Base-by-base conservation (phyloP, 2,329 filamentous ascomycete species). In the Bipolaris zeicola region DNA sequence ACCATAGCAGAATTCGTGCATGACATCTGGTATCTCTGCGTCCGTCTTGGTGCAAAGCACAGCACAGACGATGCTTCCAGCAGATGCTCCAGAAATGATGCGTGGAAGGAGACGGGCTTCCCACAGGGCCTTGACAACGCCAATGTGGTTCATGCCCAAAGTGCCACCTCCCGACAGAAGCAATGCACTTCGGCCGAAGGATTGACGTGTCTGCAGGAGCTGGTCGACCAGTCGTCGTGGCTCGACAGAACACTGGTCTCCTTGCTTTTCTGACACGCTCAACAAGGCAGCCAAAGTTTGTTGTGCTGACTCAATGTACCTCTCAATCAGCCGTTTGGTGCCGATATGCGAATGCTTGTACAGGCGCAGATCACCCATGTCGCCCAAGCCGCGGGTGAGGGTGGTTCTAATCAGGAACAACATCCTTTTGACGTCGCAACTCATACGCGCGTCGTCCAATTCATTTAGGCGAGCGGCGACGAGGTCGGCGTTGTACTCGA, bases 81-180 rank as follows among this genome's bases (percentile, higher is more conserved):
- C 92, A 26, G 92, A 96, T 5, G 92, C 89, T 2, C 92, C 92
- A 0, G 91, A 96, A 49, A 96, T 91, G 71, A 96, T 93, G 44
- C 91, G 87, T 3, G 92, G 92, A 2, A 96, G 81, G 11, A 96
- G 81, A 6, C 85, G 84, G 3, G 85, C 83, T 68, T 95, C 87
- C 73, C 88, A 92, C 2, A 96, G 81, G 3, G 89, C 84, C 74
- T 96, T 96, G 52, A 96, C 79, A 2, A 96, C 92, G 1, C 92
- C 92, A 52, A 96, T 89, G 72, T 96, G 92, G 57, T 90, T 90
- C 90, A 96, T 96, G 38, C 92, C 92, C 77, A 96, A 92, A 0
- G 92, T 95, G 1, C 89, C 92, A 2, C 92, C 92, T 6, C 92
- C 92, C 4, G 92, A 96, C 8, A 96, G 80, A 8, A 96, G 80